Conservation (phyloP, 2,329 filamentous ascomycete genomes). For the Acarospora socialis region DNA sequence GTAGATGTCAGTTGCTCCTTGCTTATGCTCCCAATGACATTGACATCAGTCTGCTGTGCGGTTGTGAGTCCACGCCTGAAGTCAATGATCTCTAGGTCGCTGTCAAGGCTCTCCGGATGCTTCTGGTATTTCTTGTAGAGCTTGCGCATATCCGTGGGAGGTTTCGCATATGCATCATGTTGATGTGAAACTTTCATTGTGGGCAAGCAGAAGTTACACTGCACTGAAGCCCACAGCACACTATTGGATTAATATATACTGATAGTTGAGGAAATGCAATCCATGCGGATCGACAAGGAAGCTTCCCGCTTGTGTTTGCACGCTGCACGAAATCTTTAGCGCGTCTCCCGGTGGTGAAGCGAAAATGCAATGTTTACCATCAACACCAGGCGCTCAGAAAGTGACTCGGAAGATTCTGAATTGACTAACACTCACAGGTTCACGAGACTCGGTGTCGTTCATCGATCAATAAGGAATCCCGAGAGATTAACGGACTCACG, state of each 20-base stretch:
- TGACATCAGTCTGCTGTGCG: conserved; percentile 19
- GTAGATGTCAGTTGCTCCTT: conserved; percentile 29
- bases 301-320: conserved; percentile 22
- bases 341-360: conserved; percentile 35
- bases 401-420: no score
- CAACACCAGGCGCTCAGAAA: no score
- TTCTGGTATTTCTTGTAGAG: conserved; percentile 64
- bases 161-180: conserved; percentile 67
- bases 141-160: conserved; percentile 53
- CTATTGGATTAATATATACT: no score
- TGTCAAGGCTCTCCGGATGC: conserved; percentile 36
- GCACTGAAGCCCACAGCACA: no score
- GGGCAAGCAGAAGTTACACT: conserved; percentile 17
- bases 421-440: no score
- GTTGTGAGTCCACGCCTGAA: conserved; percentile 25
- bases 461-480: no score
- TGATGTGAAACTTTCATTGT: conserved; percentile 22
- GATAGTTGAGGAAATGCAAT: no score
- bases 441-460: no score
- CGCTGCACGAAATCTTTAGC: conserved; percentile 23
- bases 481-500: no score
- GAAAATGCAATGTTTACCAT: no score
- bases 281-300: conserved; percentile 21
- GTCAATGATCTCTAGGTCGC: conserved; percentile 45
- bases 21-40: conserved; percentile 31